These are phyloP conservation scores for Boletus sp. DNA, from an alignment of 768 basidiomycete species.

Conservation along the genomic window DNA sequence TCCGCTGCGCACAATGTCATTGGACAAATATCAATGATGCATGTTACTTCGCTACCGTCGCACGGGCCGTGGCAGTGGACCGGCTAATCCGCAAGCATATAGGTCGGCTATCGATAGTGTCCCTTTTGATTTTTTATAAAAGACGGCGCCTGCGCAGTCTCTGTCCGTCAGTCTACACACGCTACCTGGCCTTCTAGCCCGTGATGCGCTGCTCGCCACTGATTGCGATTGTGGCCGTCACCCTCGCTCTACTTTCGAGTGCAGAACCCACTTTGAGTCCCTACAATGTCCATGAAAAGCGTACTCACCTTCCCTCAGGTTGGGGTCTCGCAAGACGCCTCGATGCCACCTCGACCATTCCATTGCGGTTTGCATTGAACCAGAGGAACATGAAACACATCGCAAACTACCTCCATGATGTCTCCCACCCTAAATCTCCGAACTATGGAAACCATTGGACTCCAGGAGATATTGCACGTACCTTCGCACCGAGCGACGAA, in stretches of 20 bases:
- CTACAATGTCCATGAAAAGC: slow-evolving; percentile 40
- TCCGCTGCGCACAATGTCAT: not conserved
- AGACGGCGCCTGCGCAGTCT: not conserved
- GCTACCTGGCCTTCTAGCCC: not conserved
- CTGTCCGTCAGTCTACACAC: not conserved
- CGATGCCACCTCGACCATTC: slow-evolving; percentile 27
- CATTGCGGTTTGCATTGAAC: slow-evolving; percentile 31
- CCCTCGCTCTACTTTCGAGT: slow-evolving; percentile 13
- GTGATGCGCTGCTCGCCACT: slow-evolving; percentile 12
- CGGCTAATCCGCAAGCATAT: not conserved
- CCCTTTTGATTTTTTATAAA: not conserved
- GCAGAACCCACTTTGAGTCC: slow-evolving; percentile 12
- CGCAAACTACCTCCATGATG: slow-evolving; percentile 25
- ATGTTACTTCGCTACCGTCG: not conserved
- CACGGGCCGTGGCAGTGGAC: not conserved
- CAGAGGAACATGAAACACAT: slow-evolving; percentile 30
- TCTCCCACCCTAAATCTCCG: slow-evolving; percentile 33
- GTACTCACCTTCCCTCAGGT: slow-evolving; percentile 29
- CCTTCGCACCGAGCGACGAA: slow-evolving; percentile 26
- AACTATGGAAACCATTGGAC: slow-evolving; percentile 34
- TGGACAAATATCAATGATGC: not conserved
- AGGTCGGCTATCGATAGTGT: not conserved
- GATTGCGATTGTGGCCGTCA: slow-evolving; percentile 5
- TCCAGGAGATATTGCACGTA: slow-evolving; percentile 25
- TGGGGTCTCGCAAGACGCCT: slow-evolving; percentile 40